phyloP scores from a whole-genome alignment of 108 stramenopile genomes.

The Fistulifera pelliculosa region DNA sequence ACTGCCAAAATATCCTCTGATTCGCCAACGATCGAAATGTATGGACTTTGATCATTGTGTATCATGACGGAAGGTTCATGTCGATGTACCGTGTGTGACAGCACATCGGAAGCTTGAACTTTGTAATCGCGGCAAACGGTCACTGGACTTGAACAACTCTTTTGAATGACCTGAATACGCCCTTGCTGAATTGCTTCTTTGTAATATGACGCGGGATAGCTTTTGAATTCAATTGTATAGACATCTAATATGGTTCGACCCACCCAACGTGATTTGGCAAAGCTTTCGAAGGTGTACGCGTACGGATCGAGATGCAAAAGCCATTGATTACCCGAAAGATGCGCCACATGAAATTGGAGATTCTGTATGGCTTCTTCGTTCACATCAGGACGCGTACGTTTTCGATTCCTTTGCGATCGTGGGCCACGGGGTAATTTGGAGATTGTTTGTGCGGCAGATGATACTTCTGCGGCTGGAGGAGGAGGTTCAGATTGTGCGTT shows the following conservation, averaged over 20 bases:
- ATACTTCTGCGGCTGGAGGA: no score
- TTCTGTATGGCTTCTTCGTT: slow-evolving; percentile 4
- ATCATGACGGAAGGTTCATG: slow-evolving; percentile 79
- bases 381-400: slow-evolving; percentile 25
- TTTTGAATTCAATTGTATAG: slow-evolving; percentile 64
- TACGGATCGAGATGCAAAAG: slow-evolving; percentile 39
- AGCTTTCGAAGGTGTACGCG: slow-evolving; percentile 66
- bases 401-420: slow-evolving; percentile 38
- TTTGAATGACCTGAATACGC: slow-evolving; percentile 42
- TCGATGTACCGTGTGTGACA: slow-evolving; percentile 75
- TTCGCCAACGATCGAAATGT: slow-evolving; percentile 50
- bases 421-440: slow-evolving; percentile 11
- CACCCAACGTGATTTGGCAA: slow-evolving; percentile 72
- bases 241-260: slow-evolving; percentile 64
- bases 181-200: slow-evolving; percentile 60
- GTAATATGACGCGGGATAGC: slow-evolving; percentile 66
- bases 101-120: slow-evolving; percentile 51
- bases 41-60: slow-evolving; percentile 6
- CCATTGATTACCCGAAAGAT: slow-evolving; percentile 10
- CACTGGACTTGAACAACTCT: slow-evolving; percentile 18
- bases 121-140: slow-evolving; percentile 39
- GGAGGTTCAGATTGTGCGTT: no score
- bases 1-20: slow-evolving; percentile 55
- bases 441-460: no score
- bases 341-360: not conserved